Evolutionary conservation across 2,329 filamentous ascomycete species (phyloP), one percentile per base, ranked within the genome.

Genomic region (Colletotrichum echinochloae): DNA sequence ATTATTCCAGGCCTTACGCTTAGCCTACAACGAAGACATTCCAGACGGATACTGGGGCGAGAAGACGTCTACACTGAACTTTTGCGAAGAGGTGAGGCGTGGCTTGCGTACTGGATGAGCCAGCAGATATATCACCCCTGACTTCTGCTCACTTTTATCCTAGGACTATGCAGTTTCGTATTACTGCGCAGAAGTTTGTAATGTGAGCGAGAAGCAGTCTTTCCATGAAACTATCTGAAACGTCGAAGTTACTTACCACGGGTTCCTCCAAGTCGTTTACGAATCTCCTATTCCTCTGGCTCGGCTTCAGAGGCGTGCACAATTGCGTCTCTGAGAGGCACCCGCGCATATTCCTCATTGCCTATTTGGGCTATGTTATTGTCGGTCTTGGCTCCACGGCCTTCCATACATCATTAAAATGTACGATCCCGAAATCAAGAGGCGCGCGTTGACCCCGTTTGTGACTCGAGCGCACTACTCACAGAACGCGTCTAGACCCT

Each of bases 201-300:
- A 92, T 78, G 82, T 83, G 73, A 74, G 78, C 52, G 14, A 41
- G 8, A 48, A 14, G 28, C 35, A 37, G 9, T 2, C n/a, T 23
- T 1, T 20, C 8, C 14, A 5, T 4, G 23, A 9, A n/a, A 26
- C 33, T 46, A 26, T 20, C 16, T 1, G 5, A 12, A 23, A 5
- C n/a, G 8, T 23, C 18, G 3, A 44, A 5, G 5, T 39, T 62
- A 16, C 65, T 63, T 49, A 65, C 11, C 28, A 18, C n/a, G 52
- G 20, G 48, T 60, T 35, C 49, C 76, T 81, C 18, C 70, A 82
- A 93, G 81, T 93, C 93, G 4, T 76, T 95, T 39, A 97, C 94
- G 41, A 97, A 97, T 79, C 79, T 92, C 3, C 83, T 96, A 30
- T 97, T 97, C 80, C 85, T 97, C 75, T 92, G 87, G 79, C 87